These are phyloP conservation scores for Dispira parvispora DNA, from an alignment of 192 early-diverging fungal genomes.

Conservation along the genomic window DNA sequence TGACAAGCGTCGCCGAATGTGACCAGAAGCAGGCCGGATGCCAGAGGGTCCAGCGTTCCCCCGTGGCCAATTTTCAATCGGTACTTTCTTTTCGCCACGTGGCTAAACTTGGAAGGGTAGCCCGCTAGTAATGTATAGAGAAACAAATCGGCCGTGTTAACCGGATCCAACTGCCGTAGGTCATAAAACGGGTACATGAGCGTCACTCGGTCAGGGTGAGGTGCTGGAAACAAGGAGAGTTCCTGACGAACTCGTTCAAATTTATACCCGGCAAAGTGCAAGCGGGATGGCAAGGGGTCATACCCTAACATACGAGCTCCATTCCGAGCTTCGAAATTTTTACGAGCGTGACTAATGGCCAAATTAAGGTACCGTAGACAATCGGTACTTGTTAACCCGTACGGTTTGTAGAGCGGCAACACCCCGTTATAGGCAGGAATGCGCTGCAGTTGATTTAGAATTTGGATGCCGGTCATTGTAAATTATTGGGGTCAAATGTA, in stretches of 20 bases:
- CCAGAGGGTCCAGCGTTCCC: neutral
- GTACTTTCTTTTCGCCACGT: neutral
- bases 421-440: neutral
- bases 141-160: neutral
- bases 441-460: neutral
- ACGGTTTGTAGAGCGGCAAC: neutral
- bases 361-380: conserved; percentile 1
- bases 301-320: neutral
- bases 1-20: neutral
- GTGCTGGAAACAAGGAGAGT: neutral
- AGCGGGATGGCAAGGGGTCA: neutral
- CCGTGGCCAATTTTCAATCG: neutral
- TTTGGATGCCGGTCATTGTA: neutral
- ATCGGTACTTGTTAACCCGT: neutral
- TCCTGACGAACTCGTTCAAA: neutral
- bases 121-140: neutral
- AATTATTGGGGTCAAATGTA: no score
- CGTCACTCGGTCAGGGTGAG: neutral
- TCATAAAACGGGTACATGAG: neutral
- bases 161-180: neutral
- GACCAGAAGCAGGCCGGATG: neutral
- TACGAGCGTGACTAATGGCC: neutral
- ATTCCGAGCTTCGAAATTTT: neutral
- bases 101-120: neutral
- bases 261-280: neutral